phyloP scores from a whole-genome alignment of 805 yeast species.

The Ogataea paraovalis region DNA sequence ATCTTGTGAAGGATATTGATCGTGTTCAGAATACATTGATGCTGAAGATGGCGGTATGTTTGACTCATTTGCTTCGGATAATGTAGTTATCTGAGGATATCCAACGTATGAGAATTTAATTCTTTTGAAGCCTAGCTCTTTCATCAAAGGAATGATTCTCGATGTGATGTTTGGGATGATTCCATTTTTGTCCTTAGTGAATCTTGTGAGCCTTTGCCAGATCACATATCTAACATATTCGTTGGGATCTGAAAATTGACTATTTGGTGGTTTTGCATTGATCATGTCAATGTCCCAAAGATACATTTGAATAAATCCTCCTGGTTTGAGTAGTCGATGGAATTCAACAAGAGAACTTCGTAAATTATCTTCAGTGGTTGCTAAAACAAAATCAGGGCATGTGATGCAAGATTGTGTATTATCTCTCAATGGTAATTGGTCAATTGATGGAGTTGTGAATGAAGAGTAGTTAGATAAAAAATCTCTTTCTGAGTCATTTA shows the following conservation, averaged over 20 bases:
- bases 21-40: conserved; percentile 4
- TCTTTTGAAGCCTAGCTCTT: conserved; percentile 23
- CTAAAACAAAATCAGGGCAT: conserved; percentile 25
- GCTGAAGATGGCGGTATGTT: not conserved
- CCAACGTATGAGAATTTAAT: conserved; percentile 23
- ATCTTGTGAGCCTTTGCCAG: conserved; percentile 19
- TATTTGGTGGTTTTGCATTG: not conserved
- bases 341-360: conserved; percentile 24
- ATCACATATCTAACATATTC: conserved; percentile 18
- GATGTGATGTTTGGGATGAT: conserved; percentile 18
- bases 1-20: not conserved
- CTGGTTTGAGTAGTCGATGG: conserved; percentile 27
- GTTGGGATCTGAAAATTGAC: conserved; percentile 5
- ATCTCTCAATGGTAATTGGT: conserved; percentile 25
- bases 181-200: conserved; percentile 11
- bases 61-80: conserved; percentile 9
- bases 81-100: conserved; percentile 23
- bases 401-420: conserved; percentile 26
- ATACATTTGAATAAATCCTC: conserved; percentile 28
- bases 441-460: conserved; percentile 25
- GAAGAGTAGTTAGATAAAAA: conserved; percentile 30
- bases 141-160: conserved; percentile 18
- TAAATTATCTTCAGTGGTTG: conserved; percentile 18
- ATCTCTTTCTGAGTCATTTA: conserved; percentile 19
- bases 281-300: conserved; percentile 23